Percentiles rank a stretch among this genome's conserved stretches.
Conservation (phyloP, 768 basidiomycete species). For the Russula foetens region DNA sequence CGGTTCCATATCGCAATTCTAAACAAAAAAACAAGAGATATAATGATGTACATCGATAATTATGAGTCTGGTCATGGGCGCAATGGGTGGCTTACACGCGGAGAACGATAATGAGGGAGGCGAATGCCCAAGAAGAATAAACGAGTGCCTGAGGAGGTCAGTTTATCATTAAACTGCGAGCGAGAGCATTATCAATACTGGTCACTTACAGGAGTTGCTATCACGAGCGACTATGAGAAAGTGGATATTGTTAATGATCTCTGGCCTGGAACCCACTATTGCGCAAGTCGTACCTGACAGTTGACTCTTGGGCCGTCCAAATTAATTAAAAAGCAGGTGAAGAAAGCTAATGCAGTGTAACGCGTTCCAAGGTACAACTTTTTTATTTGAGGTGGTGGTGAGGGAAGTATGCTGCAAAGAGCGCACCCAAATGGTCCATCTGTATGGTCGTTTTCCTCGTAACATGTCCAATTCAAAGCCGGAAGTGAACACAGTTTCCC, state of each 20-base stretch:
- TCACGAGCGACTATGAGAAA: background rate
- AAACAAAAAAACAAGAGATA: background rate
- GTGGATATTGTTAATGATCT: background rate
- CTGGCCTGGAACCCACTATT: background rate
- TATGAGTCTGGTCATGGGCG: no score
- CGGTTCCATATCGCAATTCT: slow-evolving; percentile 4
- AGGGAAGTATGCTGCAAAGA: background rate
- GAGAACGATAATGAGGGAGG: background rate
- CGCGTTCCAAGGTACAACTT: slow-evolving; percentile 10
- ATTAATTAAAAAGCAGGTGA: background rate
- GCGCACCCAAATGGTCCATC: slow-evolving; percentile 1
- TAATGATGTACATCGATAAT: background rate
- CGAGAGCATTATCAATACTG: background rate
- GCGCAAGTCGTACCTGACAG: background rate
- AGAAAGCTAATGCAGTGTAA: background rate
- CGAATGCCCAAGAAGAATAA: background rate
- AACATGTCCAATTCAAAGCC: slow-evolving; percentile 1
- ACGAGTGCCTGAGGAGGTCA: background rate
- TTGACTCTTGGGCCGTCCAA: background rate
- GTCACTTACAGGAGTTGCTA: background rate
- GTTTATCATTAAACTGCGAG: background rate
- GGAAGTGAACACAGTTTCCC: background rate
- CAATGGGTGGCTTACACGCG: background rate
- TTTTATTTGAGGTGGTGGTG: background rate
- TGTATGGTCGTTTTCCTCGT: slow-evolving; percentile 6